Percentiles rank a stretch among this genome's conserved stretches.
Conservation (phyloP, 148 eudicot species). For the Agrostemma githago region DNA sequence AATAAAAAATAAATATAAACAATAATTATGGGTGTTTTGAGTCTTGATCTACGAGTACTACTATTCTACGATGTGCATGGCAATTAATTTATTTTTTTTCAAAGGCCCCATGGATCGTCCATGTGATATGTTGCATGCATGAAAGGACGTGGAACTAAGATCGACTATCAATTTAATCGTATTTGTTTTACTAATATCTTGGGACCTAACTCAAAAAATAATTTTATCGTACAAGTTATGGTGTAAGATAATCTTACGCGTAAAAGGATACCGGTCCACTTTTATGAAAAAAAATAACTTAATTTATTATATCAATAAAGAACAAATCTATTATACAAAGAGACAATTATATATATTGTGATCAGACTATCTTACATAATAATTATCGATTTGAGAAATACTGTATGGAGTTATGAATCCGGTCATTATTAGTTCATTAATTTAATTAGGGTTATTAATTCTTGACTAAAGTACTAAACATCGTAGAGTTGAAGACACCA, state of each 20-base stretch:
- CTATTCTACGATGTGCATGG: not conserved
- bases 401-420: not conserved
- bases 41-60: not conserved
- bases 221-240: not conserved
- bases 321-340: too few species aligned
- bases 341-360: too few species aligned
- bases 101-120: slow-evolving; percentile 12
- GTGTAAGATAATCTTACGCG: too few species aligned
- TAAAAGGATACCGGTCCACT: too few species aligned
- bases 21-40: not conserved
- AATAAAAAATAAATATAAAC: too few species aligned
- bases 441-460: not conserved
- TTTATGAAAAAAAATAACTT: too few species aligned
- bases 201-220: not conserved
- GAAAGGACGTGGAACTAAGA: slow-evolving; percentile 23
- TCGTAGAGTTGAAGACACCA: slow-evolving; percentile 3
- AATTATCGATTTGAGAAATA: too few species aligned
- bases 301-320: too few species aligned
- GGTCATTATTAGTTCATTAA: not conserved
- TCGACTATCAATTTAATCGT: not conserved
- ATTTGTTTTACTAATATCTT: slow-evolving; percentile 9
- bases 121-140: slow-evolving; percentile 27
- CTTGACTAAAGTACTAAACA: not conserved
- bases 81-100: slow-evolving; percentile 8
- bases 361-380: too few species aligned